Conservation (phyloP, 129 eudicot genomes). For the Escallonia herrerae region DNA sequence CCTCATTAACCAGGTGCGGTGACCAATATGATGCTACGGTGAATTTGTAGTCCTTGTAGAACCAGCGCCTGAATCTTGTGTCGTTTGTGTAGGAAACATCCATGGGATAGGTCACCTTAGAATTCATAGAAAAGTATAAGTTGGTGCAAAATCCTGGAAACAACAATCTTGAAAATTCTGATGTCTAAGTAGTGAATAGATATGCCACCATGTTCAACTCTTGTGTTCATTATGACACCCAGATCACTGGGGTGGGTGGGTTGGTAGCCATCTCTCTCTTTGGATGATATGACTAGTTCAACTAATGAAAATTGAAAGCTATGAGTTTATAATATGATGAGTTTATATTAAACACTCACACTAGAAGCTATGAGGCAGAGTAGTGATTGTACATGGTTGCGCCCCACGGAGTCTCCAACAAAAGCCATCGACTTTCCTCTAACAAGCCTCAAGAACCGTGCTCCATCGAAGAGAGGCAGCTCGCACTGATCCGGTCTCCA, state of each 20-base stretch:
- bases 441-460: constrained; percentile 1
- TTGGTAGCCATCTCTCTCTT: neutral
- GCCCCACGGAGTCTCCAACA: constrained; percentile 7
- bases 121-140: neutral
- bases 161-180: no score
- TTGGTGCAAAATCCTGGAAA: no score
- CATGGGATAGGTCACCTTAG: constrained; percentile 1
- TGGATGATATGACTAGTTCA: neutral
- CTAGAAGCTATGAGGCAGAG: neutral
- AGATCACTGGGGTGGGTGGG: neutral
- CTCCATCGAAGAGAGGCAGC: constrained; percentile 8
- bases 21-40: constrained; percentile 2
- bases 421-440: constrained; percentile 12
- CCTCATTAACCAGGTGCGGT: constrained; percentile 2
- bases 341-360: neutral
- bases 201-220: neutral
- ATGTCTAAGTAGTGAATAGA: no score
- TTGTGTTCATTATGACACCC: neutral
- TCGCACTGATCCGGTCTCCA: constrained; percentile 19
- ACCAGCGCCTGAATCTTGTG: neutral
- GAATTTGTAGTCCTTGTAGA: constrained; percentile 10
- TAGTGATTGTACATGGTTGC: constrained; percentile 7
- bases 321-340: no score
- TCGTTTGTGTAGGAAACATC: neutral
- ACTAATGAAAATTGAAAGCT: neutral